Evolutionary conservation across 176 grass and related monocot genomes (phyloP), one percentile per base, ranked within the genome.

Genomic region (Avena atlantica): DNA sequence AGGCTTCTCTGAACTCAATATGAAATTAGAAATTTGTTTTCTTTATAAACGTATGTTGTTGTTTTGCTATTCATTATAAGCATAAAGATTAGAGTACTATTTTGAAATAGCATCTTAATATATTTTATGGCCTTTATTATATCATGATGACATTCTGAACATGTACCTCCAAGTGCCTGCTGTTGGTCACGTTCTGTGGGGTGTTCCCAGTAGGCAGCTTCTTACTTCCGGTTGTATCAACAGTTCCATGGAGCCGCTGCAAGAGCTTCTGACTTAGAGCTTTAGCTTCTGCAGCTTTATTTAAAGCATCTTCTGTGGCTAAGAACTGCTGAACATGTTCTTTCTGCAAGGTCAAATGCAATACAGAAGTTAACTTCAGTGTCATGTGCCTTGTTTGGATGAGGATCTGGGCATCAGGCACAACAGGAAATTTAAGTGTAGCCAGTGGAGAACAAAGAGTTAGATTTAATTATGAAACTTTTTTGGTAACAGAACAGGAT

Each of bases 251-350:
- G 58, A 96, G 75, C 29, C 97, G 93, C 85, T 96, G 90, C 87
- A 96, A 78, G 79, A 98, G 93, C 80, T 96, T 98, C 88, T 98
- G 94, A 84, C 90, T 94, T 48, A 94, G 80, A 82, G 85, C 79
- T 86, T 98, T 98, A 80, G 97, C 92, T 94, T 98, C 97, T 70
- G 97, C 94, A 83, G 97, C 94, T 88, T 98, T 98, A 69, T 98
- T 98, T 84, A 93, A 89, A 88, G 97, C 97, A 94, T 98, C 97
- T 91, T 98, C 97, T 21, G 94, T 96, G 71, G 94, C 97, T 76
- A 98, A 93, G 92, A 98, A 98, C 70, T 98, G 97, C 55, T 98
- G 97, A 20, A 98, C 97, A 85, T 98, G 97, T 81, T 95, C 97
- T 93, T 98, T 98, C 97, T 98, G 89, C 64, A 91, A 94, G 80